Evolutionary conservation across 352 stramenopile species (phyloP).

Genomic region (Bremia lactucae): DNA sequence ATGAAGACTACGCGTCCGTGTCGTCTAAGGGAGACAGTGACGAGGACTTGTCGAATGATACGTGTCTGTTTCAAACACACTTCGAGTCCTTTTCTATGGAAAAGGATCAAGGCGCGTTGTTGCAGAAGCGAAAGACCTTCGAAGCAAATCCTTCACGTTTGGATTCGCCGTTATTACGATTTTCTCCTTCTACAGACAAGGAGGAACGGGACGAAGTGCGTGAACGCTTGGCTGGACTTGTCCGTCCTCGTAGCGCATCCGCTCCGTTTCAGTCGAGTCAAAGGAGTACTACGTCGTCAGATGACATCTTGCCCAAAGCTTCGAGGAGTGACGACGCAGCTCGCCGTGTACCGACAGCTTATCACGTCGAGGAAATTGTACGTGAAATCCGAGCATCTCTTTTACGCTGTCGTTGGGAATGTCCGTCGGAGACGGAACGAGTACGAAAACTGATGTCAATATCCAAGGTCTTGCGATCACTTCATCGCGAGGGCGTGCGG

Average conservation of each 20-base stretch:
- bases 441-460: conserved; percentile 56
- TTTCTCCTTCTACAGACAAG: conserved; percentile 1
- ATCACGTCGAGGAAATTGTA: conserved; percentile 37
- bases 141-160: conserved; percentile 4
- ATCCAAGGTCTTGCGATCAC: conserved; percentile 54
- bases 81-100: conserved; percentile 24
- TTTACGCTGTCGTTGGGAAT: conserved; percentile 48
- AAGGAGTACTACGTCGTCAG: conserved; percentile 22
- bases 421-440: conserved; percentile 50
- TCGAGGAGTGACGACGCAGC: conserved; percentile 50
- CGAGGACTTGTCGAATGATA: conserved; percentile 24
- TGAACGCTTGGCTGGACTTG: conserved; percentile 45
- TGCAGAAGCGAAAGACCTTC: conserved; percentile 19
- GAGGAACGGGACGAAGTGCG: conserved; percentile 50
- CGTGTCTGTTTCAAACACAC: conserved; percentile 25
- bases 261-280: conserved; percentile 36
- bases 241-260: conserved; percentile 53
- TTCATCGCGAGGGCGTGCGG: conserved; percentile 49
- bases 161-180: conserved; percentile 7
- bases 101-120: conserved; percentile 21
- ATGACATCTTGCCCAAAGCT: conserved; percentile 28
- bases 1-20: conserved; percentile 20
- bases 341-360: conserved; percentile 22
- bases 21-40: conserved; percentile 29
- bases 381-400: conserved; percentile 43